Base-by-base conservation (phyloP, 2,329 filamentous ascomycete genomes). In the Alternaria sp. region DNA sequence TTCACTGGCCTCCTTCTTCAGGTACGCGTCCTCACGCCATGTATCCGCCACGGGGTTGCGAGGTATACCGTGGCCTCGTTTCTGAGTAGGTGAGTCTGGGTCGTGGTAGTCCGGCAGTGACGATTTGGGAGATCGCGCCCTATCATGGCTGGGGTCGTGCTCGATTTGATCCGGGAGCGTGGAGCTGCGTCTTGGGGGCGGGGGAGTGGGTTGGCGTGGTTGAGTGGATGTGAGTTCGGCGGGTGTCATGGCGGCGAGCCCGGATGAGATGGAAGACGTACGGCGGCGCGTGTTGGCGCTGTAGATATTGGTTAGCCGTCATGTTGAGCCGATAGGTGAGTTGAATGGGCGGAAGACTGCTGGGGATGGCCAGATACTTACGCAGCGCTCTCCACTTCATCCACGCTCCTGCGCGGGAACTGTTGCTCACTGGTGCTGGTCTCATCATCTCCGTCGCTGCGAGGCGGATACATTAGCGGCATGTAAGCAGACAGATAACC, bases 31-130 rank as follows among this genome's bases (percentile, higher is more conserved):
- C 4, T 59, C 60, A 25, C 46, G 51, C 59, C 63, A 65, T 7
- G 56, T 63, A 26, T 65, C 63, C 7, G 56, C 46, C 6, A 59
- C 52, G 1, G 60, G 60, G 26, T 65, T 65, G 28, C 63, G 59
- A 11, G 23, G 17, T 36, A 59, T 40, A 6, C 40, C 46, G 11
- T 52, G 43, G 3, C 54, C 54, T 9, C 59, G 52, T 44, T 44
- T 57, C 46, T 61, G 61, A 9, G 52, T 61, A 12, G 51, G 51
- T 7, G 54, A 58, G 5, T 40, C 50, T 0, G 62, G 49, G 17
- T 57, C 13, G 23, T 58, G 46, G 21, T 56, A 47, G 26, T 62
- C 56, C 25, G 51, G 59, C n/a, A 65, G 23, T 9, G 23, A 28
- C 2, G 62, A 32, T 15, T 26, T 58, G 1, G 62, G 62, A 5